These are phyloP conservation scores for Apophysomyces ossiformis DNA, from an alignment of 371 early-diverging fungal species.

Conservation along the genomic window DNA sequence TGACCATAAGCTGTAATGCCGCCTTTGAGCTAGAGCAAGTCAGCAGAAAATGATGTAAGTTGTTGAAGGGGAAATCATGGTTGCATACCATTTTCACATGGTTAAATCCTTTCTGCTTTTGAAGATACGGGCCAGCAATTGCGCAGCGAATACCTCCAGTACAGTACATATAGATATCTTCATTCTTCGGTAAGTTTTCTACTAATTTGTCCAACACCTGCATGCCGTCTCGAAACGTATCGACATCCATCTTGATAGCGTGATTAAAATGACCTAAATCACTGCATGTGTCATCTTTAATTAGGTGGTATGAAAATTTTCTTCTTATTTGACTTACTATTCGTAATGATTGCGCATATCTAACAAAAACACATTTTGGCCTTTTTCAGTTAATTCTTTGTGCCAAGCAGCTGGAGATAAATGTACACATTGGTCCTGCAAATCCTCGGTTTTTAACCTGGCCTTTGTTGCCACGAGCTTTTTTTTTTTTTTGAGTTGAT, in stretches of 20 bases:
- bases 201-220: constrained; percentile 37
- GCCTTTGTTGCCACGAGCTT: constrained; percentile 64
- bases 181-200: constrained; percentile 29
- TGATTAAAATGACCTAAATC: constrained; percentile 71
- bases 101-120: constrained; percentile 59
- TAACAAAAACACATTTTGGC: constrained; percentile 47
- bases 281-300: constrained; percentile 28
- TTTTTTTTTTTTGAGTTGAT: neutral
- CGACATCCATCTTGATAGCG: constrained; percentile 72
- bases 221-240: constrained; percentile 73
- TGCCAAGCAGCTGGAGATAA: constrained; percentile 73
- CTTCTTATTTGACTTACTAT: constrained; percentile 43
- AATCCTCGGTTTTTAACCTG: constrained; percentile 47
- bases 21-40: constrained; percentile 57
- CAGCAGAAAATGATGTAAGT: neutral
- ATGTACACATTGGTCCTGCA: constrained; percentile 62
- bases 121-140: constrained; percentile 73
- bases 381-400: constrained; percentile 44
- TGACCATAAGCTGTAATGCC: constrained; percentile 82
- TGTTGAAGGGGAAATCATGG: neutral
- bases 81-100: constrained; percentile 65
- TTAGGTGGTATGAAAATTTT: neutral
- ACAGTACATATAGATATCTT: constrained; percentile 83
- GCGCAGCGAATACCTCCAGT: constrained; percentile 86
- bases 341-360: constrained; percentile 87